These are phyloP conservation scores for Schoenoplectus tabernaemontani DNA, from an alignment of 202 grass and related monocot genomes.

Conservation along the genomic window DNA sequence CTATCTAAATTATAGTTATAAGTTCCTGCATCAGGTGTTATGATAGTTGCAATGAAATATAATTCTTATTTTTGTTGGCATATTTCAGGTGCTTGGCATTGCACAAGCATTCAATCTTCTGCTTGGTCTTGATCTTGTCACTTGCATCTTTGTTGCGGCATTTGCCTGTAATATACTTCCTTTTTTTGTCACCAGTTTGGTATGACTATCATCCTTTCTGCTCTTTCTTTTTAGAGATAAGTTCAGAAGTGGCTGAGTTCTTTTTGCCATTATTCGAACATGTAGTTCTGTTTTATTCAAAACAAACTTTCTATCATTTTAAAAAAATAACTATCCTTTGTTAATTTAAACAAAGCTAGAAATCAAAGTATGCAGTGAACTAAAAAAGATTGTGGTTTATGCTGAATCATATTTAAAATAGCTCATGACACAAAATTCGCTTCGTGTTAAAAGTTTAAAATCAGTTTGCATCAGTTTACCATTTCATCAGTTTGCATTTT, in stretches of 20 bases:
- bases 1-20: not conserved
- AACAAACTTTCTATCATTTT: not conserved
- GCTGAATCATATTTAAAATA: not conserved
- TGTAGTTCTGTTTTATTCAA: not conserved
- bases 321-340: not conserved
- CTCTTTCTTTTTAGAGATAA: not conserved
- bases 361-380: not conserved
- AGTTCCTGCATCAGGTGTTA: not conserved
- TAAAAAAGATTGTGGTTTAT: not conserved
- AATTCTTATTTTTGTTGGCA: slow-evolving; percentile 21
- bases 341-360: not conserved
- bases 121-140: slow-evolving; percentile 57
- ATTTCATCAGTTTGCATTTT: not conserved
- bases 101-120: slow-evolving; percentile 78
- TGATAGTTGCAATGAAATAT: not conserved
- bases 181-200: slow-evolving; percentile 60
- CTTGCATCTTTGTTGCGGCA: slow-evolving; percentile 53
- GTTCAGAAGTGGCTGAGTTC: not conserved
- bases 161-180: slow-evolving; percentile 70
- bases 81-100: slow-evolving; percentile 86
- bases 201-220: slow-evolving; percentile 22
- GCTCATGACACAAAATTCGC: not conserved
- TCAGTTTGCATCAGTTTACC: no score
- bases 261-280: not conserved
- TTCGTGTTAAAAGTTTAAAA: not conserved